Evolutionary conservation across 2,329 filamentous ascomycete species (phyloP).

Genomic region (Parafenestella ontariensis): DNA sequence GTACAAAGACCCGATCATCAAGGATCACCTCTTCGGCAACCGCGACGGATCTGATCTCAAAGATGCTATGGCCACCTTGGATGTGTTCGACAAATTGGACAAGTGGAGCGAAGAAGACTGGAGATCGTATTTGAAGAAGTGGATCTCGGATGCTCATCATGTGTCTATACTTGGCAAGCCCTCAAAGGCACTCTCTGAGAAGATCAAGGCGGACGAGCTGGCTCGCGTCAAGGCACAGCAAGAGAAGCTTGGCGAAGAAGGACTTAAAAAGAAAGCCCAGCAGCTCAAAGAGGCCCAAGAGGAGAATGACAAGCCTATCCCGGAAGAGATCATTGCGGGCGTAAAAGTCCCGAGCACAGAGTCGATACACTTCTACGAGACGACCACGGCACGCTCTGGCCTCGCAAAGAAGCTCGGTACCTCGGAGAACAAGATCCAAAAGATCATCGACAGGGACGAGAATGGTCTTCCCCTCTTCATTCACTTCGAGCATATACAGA

Average conservation of each 20-base stretch:
- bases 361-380: conserved; percentile 94
- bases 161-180: conserved; percentile 89
- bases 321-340: conserved; percentile 76
- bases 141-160: conserved; percentile 85
- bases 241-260: conserved; percentile 79
- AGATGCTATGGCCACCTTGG: conserved; percentile 50
- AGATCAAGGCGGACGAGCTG: conserved; percentile 82
- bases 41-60: conserved; percentile 71
- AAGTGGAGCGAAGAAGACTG: conserved; percentile 85
- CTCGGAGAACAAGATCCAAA: conserved; percentile 73
- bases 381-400: conserved; percentile 82
- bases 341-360: conserved; percentile 86
- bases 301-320: conserved; percentile 88
- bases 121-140: conserved; percentile 80
- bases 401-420: conserved; percentile 74
- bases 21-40: conserved; percentile 88
- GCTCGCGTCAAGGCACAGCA: conserved; percentile 80
- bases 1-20: conserved; percentile 85
- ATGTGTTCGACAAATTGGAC: conserved; percentile 71
- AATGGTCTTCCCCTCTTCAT: conserved; percentile 78
- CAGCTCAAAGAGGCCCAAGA: conserved; percentile 83
- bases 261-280: conserved; percentile 75
- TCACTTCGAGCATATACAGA: conserved; percentile 95
- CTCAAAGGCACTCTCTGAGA: conserved; percentile 78
- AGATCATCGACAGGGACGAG: conserved; percentile 73